Conservation (phyloP, 2,329 filamentous ascomycete species). For the Ramularia collo-cygni region DNA sequence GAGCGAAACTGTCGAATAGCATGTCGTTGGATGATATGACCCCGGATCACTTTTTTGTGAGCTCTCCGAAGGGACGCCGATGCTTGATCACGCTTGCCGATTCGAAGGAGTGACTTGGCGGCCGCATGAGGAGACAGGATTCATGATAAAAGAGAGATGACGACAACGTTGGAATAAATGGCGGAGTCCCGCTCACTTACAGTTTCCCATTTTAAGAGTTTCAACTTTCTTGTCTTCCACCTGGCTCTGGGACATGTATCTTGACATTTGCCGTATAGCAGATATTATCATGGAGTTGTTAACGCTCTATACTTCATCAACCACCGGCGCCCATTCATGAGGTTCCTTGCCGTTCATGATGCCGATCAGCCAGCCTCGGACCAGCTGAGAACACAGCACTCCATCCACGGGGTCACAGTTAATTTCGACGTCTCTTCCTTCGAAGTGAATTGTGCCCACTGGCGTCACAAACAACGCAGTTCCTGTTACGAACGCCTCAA, state of each 20-base stretch:
- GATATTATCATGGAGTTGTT: too few relatives aligned
- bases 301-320: conserved; percentile 33
- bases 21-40: conserved; percentile 16
- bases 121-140: too few relatives aligned
- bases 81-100: conserved; percentile 10
- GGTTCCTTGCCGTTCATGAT: conserved; percentile 40
- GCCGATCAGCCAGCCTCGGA: conserved; percentile 36
- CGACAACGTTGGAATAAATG: too few relatives aligned
- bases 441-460: conserved; percentile 34
- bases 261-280: too few relatives aligned
- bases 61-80: conserved; percentile 11
- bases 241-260: too few relatives aligned
- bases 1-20: conserved; percentile 11
- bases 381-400: conserved; percentile 30
- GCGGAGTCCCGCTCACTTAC: too few relatives aligned
- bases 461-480: conserved; percentile 55
- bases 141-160: too few relatives aligned
- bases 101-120: not conserved
- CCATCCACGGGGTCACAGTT: conserved; percentile 32
- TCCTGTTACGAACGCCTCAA: conserved; percentile 77
- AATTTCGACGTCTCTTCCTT: conserved; percentile 35
- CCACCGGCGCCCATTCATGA: conserved; percentile 38
- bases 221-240: too few relatives aligned
- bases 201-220: too few relatives aligned
- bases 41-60: conserved; percentile 15